These are phyloP conservation scores for Pneumocystis murina DNA, from an alignment of 1,139 yeast species.

Conservation along the genomic window DNA sequence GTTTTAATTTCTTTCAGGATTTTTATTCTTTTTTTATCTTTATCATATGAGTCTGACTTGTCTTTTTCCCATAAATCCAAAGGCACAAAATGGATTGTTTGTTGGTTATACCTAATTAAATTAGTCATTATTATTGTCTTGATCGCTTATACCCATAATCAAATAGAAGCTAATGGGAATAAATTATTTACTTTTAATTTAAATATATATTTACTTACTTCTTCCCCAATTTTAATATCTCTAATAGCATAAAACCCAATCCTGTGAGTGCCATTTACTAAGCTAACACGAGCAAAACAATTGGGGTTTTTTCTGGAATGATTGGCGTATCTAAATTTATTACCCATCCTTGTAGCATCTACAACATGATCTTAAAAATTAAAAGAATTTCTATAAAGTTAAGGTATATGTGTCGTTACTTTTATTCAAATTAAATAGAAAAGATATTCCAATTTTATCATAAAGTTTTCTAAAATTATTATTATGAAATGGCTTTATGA, in stretches of 20 bases:
- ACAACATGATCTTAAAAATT: conserved; percentile 1
- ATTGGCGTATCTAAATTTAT: conserved; percentile 1
- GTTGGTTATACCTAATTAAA: not conserved
- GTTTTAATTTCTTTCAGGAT: not conserved
- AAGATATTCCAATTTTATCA: conserved; percentile 14
- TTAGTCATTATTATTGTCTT: not conserved
- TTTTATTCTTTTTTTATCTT: not conserved
- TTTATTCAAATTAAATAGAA: conserved; percentile 12
- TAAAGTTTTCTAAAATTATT: conserved; percentile 12
- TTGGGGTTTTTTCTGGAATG: not conserved
- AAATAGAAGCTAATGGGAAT: not conserved
- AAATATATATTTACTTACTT: not conserved
- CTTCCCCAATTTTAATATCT: not conserved
- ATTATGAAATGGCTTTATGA: not conserved
- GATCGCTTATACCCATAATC: not conserved
- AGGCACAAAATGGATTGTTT: not conserved
- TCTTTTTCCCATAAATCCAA: not conserved
- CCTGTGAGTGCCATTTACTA: not conserved
- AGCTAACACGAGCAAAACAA: not conserved
- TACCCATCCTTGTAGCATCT: conserved; percentile 2
- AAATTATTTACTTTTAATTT: not conserved
- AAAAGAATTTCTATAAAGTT: not conserved
- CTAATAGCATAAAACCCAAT: conserved; percentile 1
- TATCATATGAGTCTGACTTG: not conserved
- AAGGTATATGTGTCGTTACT: conserved; percentile 2